Conservation (phyloP, 2,329 filamentous ascomycete genomes). For the Coleophoma crateriformis region DNA sequence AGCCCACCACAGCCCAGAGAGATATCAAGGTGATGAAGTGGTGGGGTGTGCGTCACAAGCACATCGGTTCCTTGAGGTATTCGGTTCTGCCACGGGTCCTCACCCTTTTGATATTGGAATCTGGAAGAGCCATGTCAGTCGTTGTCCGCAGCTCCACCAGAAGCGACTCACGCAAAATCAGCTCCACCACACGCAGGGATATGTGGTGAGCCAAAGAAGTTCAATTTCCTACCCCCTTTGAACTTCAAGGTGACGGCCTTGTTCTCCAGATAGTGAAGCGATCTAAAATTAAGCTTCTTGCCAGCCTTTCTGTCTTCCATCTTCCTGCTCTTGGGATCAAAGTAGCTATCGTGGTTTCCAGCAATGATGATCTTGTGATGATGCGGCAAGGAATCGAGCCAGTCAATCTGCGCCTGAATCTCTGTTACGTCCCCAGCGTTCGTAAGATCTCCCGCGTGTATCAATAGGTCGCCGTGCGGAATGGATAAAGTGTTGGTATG, state of each 20-base stretch:
- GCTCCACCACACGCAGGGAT: constrained; percentile 70
- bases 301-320: constrained; percentile 43
- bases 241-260: constrained; percentile 59
- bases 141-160: neutral
- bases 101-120: constrained; percentile 55
- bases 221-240: constrained; percentile 51
- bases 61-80: constrained; percentile 56
- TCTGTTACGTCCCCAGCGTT: constrained; percentile 65
- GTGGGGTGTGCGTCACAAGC: constrained; percentile 61
- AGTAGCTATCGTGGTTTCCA: constrained; percentile 86
- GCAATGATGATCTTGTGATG: constrained; percentile 74
- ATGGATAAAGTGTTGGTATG: constrained; percentile 63
- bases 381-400: constrained; percentile 71
- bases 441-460: constrained; percentile 85
- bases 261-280: constrained; percentile 72
- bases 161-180: constrained; percentile 50
- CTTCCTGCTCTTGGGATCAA: constrained; percentile 61
- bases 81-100: constrained; percentile 55
- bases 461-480: constrained; percentile 75
- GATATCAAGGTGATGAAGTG: constrained; percentile 45
- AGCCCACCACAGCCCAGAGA: constrained; percentile 54
- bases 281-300: constrained; percentile 57
- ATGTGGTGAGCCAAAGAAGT: constrained; percentile 76
- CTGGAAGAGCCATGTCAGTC: constrained; percentile 10
- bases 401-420: constrained; percentile 80